Evolutionary conservation across 176 grass and related monocot genomes (phyloP), one percentile per base, ranked within the genome.

Genomic region (Secale cereale): DNA sequence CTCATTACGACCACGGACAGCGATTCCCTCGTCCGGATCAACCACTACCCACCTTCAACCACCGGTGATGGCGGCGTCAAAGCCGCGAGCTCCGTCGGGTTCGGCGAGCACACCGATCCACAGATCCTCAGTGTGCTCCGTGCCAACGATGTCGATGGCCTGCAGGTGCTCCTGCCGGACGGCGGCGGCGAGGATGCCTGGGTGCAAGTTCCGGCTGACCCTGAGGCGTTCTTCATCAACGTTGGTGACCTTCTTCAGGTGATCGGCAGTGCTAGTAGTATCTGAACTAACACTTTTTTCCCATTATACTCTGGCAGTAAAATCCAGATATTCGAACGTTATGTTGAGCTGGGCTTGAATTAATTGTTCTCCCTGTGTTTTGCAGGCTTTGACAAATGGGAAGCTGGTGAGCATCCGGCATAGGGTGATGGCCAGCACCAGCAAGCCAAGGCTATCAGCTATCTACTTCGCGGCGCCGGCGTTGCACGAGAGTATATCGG

Each of bases 191-290:
- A 28, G 5, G 82, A 60, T 1, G 57, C 71, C 16, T 99, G 93
- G 97, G 83, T 93, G 13, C 82, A 83, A 2, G 93, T 96, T 32
- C 86, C 89, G 20, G 70, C 93, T 1, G 93, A 99, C 65, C 88
- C 97, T 1, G 68, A 85, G 2, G 97, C 93, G 0, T 91, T 96
- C 54, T 99, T 92, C 82, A 76, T 99, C 89, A 90, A 86, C 77
- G 84, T 94, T 9, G 97, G 93, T 3, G 97, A 99, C 67, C 72
- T 91, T 65, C 92, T 99, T n/a, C 88, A 99, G 97, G 93, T 99
- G 66, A 40, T 78, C 59, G 16, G 6, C 25, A 10, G 19, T 57
- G 19, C 71, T 48, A 73, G 36, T 39, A 15, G 0, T n/a, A 5
- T 14, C 20, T 17, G 13, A 22, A 46, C 14, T 10, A 30, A n/a